Conservation (phyloP, 2,329 filamentous ascomycete species). For the Gnomoniopsis smithogilvyi region DNA sequence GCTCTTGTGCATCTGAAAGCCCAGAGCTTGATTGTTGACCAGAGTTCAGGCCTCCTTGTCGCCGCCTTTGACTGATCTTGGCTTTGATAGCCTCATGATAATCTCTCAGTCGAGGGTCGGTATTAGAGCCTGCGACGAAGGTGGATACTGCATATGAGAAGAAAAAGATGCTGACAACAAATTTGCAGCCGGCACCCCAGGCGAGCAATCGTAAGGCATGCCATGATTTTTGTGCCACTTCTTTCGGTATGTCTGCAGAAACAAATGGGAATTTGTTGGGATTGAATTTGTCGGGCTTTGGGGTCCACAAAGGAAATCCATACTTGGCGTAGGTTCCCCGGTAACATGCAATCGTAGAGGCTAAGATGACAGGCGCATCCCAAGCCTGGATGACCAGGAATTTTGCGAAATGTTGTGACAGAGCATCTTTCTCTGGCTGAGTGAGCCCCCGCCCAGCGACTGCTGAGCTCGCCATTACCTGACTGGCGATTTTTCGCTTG, state of each 20-base stretch:
- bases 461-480: constrained; percentile 11
- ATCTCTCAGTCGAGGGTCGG: constrained; percentile 13
- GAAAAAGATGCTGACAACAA: constrained; percentile 28
- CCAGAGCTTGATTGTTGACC: not conserved
- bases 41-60: not conserved
- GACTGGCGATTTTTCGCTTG: constrained; percentile 3
- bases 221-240: constrained; percentile 28
- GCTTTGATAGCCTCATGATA: not conserved
- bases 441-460: constrained; percentile 19
- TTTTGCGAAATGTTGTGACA: constrained; percentile 28
- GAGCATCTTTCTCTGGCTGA: constrained; percentile 25
- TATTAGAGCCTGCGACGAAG: not conserved
- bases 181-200: constrained; percentile 28
- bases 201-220: constrained; percentile 32
- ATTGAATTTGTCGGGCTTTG: constrained; percentile 29
- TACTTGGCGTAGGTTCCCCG: constrained; percentile 28
- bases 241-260: constrained; percentile 18
- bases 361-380: constrained; percentile 24
- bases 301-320: constrained; percentile 39
- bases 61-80: not conserved
- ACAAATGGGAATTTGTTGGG: constrained; percentile 30
- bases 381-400: constrained; percentile 24
- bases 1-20: not conserved
- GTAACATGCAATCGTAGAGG: constrained; percentile 24
- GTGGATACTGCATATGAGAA: constrained; percentile 26